phyloP scores from a whole-genome alignment of 2,329 filamentous ascomycete genomes.

The Penicillium concentricum region DNA sequence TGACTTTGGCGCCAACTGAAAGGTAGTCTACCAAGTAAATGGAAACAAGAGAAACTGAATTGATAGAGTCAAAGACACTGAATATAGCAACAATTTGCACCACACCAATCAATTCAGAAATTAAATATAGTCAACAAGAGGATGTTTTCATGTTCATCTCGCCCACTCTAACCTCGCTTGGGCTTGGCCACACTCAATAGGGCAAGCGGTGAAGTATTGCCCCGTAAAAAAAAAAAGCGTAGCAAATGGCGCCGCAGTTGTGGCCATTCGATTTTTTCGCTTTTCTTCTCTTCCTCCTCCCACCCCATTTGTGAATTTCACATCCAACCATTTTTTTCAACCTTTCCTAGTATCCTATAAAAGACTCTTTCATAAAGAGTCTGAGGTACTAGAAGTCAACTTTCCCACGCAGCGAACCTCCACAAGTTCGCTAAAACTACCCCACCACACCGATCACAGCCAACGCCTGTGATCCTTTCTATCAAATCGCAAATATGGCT shows the following conservation, averaged over 20 bases:
- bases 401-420: slow-evolving; percentile 30
- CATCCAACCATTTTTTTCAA: slow-evolving; percentile 18
- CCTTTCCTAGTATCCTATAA: slow-evolving; percentile 30
- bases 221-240: slow-evolving; percentile 23
- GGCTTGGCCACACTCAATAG: background rate
- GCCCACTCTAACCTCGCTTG: slow-evolving; percentile 20
- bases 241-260: slow-evolving; percentile 22
- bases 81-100: slow-evolving; percentile 1
- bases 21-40: slow-evolving; percentile 10
- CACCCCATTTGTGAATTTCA: slow-evolving; percentile 26
- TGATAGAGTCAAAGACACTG: slow-evolving; percentile 10
- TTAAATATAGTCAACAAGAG: background rate
- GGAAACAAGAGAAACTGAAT: slow-evolving; percentile 18
- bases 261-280: slow-evolving; percentile 24
- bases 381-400: slow-evolving; percentile 31
- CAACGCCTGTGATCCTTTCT: slow-evolving; percentile 68
- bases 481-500: slow-evolving; percentile 83
- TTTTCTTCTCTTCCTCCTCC: slow-evolving; percentile 23
- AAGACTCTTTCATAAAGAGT: slow-evolving; percentile 34
- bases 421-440: slow-evolving; percentile 36
- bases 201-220: slow-evolving; percentile 21
- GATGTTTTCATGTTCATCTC: background rate
- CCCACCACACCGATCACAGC: slow-evolving; percentile 62
- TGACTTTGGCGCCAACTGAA: slow-evolving; percentile 6
- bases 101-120: slow-evolving; percentile 6